These are phyloP conservation scores for Aquilaria sinensis DNA, from an alignment of 345 rosid genomes.

Conservation along the genomic window DNA sequence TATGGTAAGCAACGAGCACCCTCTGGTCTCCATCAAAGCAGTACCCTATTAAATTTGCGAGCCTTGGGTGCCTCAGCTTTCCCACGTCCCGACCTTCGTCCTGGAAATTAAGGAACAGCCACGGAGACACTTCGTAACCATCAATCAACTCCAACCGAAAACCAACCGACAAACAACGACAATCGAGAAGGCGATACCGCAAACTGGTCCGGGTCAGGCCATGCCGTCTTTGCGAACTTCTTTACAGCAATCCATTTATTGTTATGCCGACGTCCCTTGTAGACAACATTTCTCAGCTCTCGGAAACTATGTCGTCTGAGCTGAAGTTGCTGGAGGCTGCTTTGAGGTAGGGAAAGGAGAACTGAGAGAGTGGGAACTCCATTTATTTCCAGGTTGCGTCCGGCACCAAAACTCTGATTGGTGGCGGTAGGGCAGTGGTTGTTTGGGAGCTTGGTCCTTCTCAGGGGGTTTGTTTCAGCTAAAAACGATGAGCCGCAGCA, in stretches of 20 bases:
- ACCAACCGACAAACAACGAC: background rate
- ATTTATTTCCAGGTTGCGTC: conserved; percentile 24
- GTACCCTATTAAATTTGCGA: conserved; percentile 95
- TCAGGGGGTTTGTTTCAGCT: conserved; percentile 30
- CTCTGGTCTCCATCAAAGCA: conserved; percentile 97
- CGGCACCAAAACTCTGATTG: conserved; percentile 22
- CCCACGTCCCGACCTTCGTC: conserved; percentile 95
- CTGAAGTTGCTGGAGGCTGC: conserved; percentile 71
- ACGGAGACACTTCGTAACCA: conserved; percentile 15
- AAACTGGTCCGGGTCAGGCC: conserved; percentile 84
- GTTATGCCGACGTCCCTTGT: conserved; percentile 62
- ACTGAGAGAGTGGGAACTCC: conserved; percentile 57
- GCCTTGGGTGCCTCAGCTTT: conserved; percentile 70
- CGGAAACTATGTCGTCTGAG: conserved; percentile 63
- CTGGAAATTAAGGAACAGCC: conserved; percentile 24
- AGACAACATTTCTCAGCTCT: conserved; percentile 70
- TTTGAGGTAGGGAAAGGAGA: conserved; percentile 57
- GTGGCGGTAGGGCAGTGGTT: conserved; percentile 18
- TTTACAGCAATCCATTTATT: conserved; percentile 79
- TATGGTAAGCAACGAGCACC: conserved; percentile 93
- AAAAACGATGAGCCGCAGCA: conserved; percentile 61
- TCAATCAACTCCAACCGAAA: background rate
- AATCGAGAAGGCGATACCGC: conserved; percentile 28
- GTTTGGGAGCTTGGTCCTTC: conserved; percentile 29
- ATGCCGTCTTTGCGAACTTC: conserved; percentile 72